Evolutionary conservation across 257 asterid genomes (phyloP).

Genomic region (Eucommia ulmoides): DNA sequence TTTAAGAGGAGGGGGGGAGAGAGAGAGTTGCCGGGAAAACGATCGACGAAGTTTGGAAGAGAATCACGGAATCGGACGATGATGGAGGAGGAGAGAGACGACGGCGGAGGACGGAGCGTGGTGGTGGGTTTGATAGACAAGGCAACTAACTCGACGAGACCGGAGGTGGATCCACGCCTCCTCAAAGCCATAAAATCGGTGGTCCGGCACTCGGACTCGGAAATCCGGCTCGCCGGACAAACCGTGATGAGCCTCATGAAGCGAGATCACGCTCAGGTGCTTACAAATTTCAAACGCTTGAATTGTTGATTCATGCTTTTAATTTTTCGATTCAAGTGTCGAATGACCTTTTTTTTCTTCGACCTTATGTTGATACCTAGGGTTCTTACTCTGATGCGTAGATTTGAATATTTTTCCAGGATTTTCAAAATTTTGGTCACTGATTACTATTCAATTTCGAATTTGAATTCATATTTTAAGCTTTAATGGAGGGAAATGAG

Average conservation of each 20-base stretch:
- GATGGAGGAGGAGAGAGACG: background rate
- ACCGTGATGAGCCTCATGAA: conserved; percentile 76
- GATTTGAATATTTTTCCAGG: no score
- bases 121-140: conserved; percentile 42
- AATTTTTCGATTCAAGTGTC: no score
- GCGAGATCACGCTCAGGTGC: conserved; percentile 88
- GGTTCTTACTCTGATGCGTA: no score
- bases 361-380: no score
- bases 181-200: conserved; percentile 75
- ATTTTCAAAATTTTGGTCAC: no score
- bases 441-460: no score
- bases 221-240: conserved; percentile 66
- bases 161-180: conserved; percentile 71
- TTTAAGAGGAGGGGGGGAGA: background rate
- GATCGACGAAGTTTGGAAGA: background rate
- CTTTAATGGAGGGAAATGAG: background rate
- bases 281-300: no score
- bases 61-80: background rate
- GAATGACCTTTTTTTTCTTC: no score
- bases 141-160: conserved; percentile 61
- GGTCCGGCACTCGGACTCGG: conserved; percentile 69
- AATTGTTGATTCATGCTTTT: no score
- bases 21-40: background rate
- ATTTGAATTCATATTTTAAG: no score
- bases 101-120: conserved; percentile 27